Conservation (phyloP, 176 grass and related monocot genomes). For the Chloris gayana region DNA sequence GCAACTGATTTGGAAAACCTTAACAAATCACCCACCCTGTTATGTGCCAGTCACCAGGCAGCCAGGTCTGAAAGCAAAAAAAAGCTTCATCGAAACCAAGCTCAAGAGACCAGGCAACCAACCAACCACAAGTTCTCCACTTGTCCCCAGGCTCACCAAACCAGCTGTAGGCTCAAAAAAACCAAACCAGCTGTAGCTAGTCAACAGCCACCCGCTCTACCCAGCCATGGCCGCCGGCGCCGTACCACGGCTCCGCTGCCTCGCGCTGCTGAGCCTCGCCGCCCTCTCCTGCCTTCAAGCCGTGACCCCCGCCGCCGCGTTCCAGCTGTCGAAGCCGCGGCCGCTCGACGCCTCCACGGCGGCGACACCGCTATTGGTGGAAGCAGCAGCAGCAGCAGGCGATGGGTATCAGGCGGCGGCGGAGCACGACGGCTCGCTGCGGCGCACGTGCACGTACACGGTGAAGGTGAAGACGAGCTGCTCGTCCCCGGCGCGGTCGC, state of each 20-base stretch:
- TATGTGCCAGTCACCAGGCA: neutral
- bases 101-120: neutral
- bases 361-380: neutral
- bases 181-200: neutral
- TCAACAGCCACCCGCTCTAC: neutral
- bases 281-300: neutral
- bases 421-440: neutral
- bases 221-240: constrained; percentile 24
- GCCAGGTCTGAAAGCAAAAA: neutral
- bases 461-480: constrained; percentile 90
- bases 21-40: neutral
- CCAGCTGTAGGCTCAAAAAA: too few species aligned
- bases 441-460: constrained; percentile 61
- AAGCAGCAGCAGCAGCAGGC: neutral
- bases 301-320: too few species aligned
- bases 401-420: too few species aligned
- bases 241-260: neutral
- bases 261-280: constrained; percentile 23
- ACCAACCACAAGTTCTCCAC: neutral
- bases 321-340: neutral
- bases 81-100: neutral
- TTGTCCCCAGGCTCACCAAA: constrained; percentile 11
- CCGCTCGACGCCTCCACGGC: neutral
- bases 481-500: constrained; percentile 50
- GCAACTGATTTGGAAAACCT: neutral